Evolutionary conservation across 805 yeast genomes (phyloP).

Genomic region (Saccharomycopsis fermentans): DNA sequence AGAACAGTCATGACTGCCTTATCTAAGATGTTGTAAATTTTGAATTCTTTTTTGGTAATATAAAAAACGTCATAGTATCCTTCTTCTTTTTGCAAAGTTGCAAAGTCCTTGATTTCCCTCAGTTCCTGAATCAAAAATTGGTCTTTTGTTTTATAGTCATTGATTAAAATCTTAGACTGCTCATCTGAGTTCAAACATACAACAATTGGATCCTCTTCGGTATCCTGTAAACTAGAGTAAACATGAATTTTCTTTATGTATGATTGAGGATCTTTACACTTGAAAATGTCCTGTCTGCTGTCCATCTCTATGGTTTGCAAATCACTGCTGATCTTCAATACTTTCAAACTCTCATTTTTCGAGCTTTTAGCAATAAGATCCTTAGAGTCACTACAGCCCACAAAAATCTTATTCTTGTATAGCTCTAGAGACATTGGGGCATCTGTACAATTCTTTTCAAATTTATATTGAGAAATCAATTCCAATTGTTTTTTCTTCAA

Average conservation of each 20-base stretch:
- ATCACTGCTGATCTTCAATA: conserved; percentile 24
- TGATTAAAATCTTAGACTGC: conserved; percentile 1
- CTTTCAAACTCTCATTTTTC: conserved; percentile 33
- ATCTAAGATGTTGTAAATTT: not conserved
- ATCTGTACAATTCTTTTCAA: conserved; percentile 32
- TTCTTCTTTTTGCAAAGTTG: not conserved
- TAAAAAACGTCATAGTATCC: not conserved
- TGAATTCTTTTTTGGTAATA: not conserved
- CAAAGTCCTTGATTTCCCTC: conserved; percentile 4
- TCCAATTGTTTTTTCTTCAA: conserved; percentile 10
- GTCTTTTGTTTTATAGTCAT: not conserved
- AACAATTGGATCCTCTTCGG: not conserved
- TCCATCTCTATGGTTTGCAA: not conserved
- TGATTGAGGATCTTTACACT: conserved; percentile 4
- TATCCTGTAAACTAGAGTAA: not conserved
- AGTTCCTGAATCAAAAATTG: not conserved
- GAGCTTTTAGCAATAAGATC: conserved; percentile 36
- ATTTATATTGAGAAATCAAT: not conserved
- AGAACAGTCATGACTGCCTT: not conserved
- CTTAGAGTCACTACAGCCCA: conserved; percentile 68
- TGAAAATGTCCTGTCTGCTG: not conserved
- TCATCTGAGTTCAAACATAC: conserved; percentile 6
- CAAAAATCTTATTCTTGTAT: conserved; percentile 38
- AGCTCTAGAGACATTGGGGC: conserved; percentile 53
- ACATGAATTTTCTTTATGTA: conserved; percentile 9